phyloP scores from a whole-genome alignment of 371 early-diverging fungal species.

The Thermomucor indicae-seudaticae region DNA sequence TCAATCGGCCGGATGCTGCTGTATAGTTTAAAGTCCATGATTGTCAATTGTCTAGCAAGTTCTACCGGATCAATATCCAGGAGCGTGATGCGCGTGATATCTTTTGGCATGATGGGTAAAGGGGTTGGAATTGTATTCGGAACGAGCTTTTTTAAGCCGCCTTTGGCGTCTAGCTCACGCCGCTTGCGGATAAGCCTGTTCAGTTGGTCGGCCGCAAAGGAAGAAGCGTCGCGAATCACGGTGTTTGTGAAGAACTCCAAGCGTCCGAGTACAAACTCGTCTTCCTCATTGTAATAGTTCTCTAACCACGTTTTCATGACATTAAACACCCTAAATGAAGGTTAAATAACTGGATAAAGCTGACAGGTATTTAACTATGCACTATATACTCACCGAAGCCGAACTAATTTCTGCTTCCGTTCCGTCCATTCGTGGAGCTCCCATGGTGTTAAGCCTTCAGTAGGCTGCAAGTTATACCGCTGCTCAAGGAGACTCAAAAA shows the following conservation, averaged over 20 bases:
- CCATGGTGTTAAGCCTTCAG: conserved; percentile 56
- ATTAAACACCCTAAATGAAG: conserved; percentile 63
- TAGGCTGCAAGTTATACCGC: conserved; percentile 74
- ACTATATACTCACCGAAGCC: conserved; percentile 14
- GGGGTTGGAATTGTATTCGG: conserved; percentile 61
- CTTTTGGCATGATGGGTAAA: conserved; percentile 65
- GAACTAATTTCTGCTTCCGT: conserved; percentile 77
- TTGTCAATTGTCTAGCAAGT: conserved; percentile 88
- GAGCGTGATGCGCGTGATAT: conserved; percentile 59
- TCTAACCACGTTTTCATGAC: conserved; percentile 89
- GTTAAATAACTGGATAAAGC: no score
- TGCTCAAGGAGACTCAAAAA: conserved; percentile 64
- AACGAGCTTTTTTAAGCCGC: conserved; percentile 57
- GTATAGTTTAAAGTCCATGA: conserved; percentile 78
- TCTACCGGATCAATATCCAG: conserved; percentile 88
- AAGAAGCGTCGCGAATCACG: conserved; percentile 66
- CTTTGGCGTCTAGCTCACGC: conserved; percentile 47
- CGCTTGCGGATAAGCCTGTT: conserved; percentile 67
- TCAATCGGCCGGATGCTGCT: conserved; percentile 80
- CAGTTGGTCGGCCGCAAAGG: conserved; percentile 66
- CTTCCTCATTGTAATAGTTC: conserved; percentile 74
- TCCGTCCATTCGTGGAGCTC: conserved; percentile 79
- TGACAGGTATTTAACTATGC: no score
- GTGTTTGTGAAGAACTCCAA: conserved; percentile 76
- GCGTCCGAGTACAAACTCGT: conserved; percentile 56